Evolutionary conservation across 257 asterid genomes (phyloP), one percentile per base, ranked within the genome.

Genomic region (Lithospermum erythrorhizon): DNA sequence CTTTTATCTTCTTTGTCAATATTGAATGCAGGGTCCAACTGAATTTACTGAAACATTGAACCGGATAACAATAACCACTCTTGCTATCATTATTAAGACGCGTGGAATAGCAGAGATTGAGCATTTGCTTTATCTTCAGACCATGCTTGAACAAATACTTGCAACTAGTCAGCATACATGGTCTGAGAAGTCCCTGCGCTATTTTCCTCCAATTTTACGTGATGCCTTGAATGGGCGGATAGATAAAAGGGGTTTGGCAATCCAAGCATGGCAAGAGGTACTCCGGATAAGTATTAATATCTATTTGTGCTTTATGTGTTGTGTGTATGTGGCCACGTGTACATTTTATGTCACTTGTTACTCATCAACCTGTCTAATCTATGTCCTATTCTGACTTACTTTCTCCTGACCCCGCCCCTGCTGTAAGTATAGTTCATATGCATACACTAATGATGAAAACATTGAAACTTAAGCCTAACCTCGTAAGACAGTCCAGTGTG

Each of bases 241-340:
- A 48, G 97, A 88, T 73, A 86, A 86, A 68, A 80, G 94, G 81
- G 94, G 90, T 72, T 70, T 81, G 71, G 84, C 97, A 41, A 89
- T 88, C 70, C 97, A 91, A 82, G 74, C 77, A 68, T 91, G 98
- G 98, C 98, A 91, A 70, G 86, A 81, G 90, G 98, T 91, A 82
- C 65, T 53, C 68, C 17, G 16, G 20, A 11, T 21, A 59, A 37
- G 61, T 21, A 32, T 16, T 45, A 41, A 57, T 60, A 32, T 21
- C 45, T 48, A 24, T 32, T 11, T 10, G 21, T 52, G 51, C 69
- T 27, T 30, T 16, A n/a, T 21, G 48, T 14, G 55, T 45, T 21
- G 48, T 14, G 55, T 45, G 19, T 61, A 35, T n/a, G 22, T 11
- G 47, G 47, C 47, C 47, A 35, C 9, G 47, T 35, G 9, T 35